Evolutionary conservation across 2,329 filamentous ascomycete species (phyloP).

Genomic region (Coleophoma cylindrospora): DNA sequence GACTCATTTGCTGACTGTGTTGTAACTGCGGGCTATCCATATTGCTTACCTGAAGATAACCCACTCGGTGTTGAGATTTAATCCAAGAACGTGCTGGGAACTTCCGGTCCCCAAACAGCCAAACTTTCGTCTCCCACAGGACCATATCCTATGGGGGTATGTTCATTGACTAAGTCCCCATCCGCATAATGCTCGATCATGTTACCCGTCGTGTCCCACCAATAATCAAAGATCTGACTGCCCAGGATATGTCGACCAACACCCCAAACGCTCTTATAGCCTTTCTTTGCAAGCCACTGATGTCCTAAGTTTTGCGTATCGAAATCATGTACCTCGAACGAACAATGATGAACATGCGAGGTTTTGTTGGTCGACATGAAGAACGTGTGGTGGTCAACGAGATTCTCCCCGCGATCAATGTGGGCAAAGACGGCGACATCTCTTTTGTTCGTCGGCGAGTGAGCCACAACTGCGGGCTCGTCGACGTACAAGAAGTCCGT

Average conservation of each 20-base stretch:
- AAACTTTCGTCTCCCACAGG: constrained; percentile 33
- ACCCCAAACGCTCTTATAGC: constrained; percentile 64
- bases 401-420: constrained; percentile 43
- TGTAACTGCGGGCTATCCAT: no score
- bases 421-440: constrained; percentile 47
- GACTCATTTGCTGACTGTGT: no score
- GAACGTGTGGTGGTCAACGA: constrained; percentile 50
- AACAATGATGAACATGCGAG: constrained; percentile 50
- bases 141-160: constrained; percentile 38
- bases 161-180: constrained; percentile 52
- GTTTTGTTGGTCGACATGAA: constrained; percentile 36
- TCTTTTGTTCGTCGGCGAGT: constrained; percentile 2
- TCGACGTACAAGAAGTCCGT: constrained; percentile 33
- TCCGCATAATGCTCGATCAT: background rate
- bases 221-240: constrained; percentile 70
- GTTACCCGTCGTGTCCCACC: constrained; percentile 45
- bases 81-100: background rate
- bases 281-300: constrained; percentile 59
- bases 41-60: background rate
- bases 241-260: constrained; percentile 67
- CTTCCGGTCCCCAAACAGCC: constrained; percentile 31
- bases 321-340: constrained; percentile 67
- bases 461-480: constrained; percentile 26
- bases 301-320: constrained; percentile 67
- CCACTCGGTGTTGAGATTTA: background rate